phyloP scores from a whole-genome alignment of 2,329 filamentous ascomycete genomes.

The Phoma herbarum region DNA sequence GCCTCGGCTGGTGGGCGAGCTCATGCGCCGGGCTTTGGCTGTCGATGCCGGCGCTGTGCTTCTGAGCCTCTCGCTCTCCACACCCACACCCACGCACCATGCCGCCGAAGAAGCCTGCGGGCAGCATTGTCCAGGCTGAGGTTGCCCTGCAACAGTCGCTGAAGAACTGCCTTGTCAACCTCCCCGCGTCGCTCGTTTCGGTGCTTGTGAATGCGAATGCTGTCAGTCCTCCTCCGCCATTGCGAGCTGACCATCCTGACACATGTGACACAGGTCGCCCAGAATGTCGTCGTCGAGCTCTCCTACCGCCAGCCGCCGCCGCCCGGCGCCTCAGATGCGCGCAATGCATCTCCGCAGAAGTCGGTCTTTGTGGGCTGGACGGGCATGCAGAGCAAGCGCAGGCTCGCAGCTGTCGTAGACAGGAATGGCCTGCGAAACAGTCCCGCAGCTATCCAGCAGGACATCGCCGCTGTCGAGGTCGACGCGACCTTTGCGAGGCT shows the following conservation, averaged over 20 bases:
- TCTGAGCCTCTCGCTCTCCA: not conserved
- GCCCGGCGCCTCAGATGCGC: slow-evolving; percentile 50
- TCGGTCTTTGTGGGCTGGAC: slow-evolving; percentile 96
- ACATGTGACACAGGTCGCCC: slow-evolving; percentile 73
- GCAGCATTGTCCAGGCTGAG: slow-evolving; percentile 73
- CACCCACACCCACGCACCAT: slow-evolving; percentile 30
- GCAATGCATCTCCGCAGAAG: slow-evolving; percentile 60
- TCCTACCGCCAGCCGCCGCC: slow-evolving; percentile 72
- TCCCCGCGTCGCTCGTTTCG: slow-evolving; percentile 84
- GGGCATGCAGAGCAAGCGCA: slow-evolving; percentile 93
- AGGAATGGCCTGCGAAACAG: slow-evolving; percentile 74
- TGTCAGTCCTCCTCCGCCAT: slow-evolving; percentile 61
- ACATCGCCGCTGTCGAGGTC: slow-evolving; percentile 80
- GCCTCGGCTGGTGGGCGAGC: slow-evolving; percentile 40
- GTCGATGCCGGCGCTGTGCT: not conserved
- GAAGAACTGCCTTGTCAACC: slow-evolving; percentile 94
- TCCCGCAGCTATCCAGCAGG: slow-evolving; percentile 73
- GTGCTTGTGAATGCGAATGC: slow-evolving; percentile 90
- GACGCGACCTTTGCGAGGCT: slow-evolving; percentile 84
- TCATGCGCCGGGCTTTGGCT: slow-evolving; percentile 4
- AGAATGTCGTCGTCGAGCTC: slow-evolving; percentile 96
- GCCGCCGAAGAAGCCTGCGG: slow-evolving; percentile 56
- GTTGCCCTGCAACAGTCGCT: slow-evolving; percentile 80
- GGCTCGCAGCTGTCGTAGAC: slow-evolving; percentile 74
- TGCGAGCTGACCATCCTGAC: slow-evolving; percentile 14